Conservation (phyloP, 2,329 filamentous ascomycete species). For the Penicillium sumatraense region DNA sequence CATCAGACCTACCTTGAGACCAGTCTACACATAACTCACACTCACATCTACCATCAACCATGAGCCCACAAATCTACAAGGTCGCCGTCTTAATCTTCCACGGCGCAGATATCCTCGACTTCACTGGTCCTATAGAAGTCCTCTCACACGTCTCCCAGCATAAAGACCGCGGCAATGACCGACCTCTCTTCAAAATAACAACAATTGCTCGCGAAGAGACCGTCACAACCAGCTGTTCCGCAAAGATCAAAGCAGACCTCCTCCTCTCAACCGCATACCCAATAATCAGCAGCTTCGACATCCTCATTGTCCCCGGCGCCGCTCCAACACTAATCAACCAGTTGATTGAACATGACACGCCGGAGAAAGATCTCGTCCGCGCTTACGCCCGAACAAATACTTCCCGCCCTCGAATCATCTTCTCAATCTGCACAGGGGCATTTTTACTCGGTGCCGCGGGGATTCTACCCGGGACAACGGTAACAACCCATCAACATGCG, state of each 20-base stretch:
- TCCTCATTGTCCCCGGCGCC: slow-evolving; percentile 45
- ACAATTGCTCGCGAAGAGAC: slow-evolving; percentile 36
- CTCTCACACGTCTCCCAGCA: slow-evolving; percentile 29
- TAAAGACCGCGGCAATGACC: slow-evolving; percentile 10
- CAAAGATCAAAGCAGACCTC: slow-evolving; percentile 36
- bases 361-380: slow-evolving; percentile 22
- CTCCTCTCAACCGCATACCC: slow-evolving; percentile 31
- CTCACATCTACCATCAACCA: not conserved
- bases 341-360: slow-evolving; percentile 19
- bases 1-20: not conserved
- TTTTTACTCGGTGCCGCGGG: slow-evolving; percentile 43
- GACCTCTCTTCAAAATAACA: slow-evolving; percentile 34
- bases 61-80: slow-evolving; percentile 25
- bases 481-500: slow-evolving; percentile 42
- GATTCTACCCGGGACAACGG: slow-evolving; percentile 36
- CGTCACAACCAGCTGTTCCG: slow-evolving; percentile 21
- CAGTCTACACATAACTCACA: no score
- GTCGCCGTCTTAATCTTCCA: slow-evolving; percentile 44
- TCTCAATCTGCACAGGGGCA: slow-evolving; percentile 46
- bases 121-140: slow-evolving; percentile 44
- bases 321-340: slow-evolving; percentile 21
- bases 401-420: slow-evolving; percentile 32
- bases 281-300: slow-evolving; percentile 36
- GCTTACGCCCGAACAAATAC: slow-evolving; percentile 20
- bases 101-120: slow-evolving; percentile 45